Percentiles rank a stretch among this genome's conserved stretches.
Conservation (phyloP, 345 rosid genomes). For the Eucalyptus grandis region DNA sequence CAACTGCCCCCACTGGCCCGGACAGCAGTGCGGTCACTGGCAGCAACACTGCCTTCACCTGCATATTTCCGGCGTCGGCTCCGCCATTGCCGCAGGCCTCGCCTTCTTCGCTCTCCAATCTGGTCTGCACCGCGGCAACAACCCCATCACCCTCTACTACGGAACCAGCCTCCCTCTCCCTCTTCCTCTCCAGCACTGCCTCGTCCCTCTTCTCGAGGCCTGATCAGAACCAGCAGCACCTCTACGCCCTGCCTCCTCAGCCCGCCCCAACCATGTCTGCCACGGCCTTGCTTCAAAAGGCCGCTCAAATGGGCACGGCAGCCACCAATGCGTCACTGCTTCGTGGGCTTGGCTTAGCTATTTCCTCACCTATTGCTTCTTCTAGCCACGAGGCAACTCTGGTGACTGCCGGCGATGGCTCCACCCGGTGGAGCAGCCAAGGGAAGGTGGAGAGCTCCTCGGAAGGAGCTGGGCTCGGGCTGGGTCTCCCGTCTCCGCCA, state of each 20-base stretch:
- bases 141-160: constrained; percentile 13
- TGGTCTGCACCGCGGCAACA: constrained; percentile 2
- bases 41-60: constrained; percentile 20
- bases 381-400: not conserved
- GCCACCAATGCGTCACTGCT: constrained; percentile 37
- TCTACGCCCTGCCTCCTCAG: constrained; percentile 19
- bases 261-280: constrained; percentile 87
- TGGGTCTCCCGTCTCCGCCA: constrained; percentile 20
- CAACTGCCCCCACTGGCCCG: not conserved
- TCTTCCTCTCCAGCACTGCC: constrained; percentile 39
- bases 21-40: not conserved
- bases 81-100: constrained; percentile 5
- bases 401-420: not conserved
- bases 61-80: constrained; percentile 24
- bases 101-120: constrained; percentile 21
- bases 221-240: constrained; percentile 5
- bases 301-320: constrained; percentile 85
- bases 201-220: constrained; percentile 26
- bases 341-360: constrained; percentile 33
- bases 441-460: constrained; percentile 9
- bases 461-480: constrained; percentile 19
- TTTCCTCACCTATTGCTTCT: constrained; percentile 4
- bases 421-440: constrained; percentile 2
- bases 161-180: constrained; percentile 66
- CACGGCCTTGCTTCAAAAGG: constrained; percentile 91